Evolutionary conservation across 179 eudicot species (phyloP).

Genomic region (Sideroxylon spinosum): DNA sequence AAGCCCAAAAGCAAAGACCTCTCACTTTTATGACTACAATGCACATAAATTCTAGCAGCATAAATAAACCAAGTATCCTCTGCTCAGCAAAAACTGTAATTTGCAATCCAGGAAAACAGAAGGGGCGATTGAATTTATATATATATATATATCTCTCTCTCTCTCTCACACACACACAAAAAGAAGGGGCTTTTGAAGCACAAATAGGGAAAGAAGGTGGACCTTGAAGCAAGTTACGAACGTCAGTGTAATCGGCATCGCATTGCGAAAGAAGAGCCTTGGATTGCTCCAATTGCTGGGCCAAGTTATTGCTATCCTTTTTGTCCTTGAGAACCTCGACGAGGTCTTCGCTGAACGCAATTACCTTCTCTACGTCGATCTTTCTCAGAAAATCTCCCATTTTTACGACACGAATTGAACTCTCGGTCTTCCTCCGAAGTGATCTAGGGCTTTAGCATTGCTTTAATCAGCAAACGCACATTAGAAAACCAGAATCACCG

Average conservation of each 20-base stretch:
- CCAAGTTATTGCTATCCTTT: constrained; percentile 26
- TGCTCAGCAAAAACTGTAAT: background rate
- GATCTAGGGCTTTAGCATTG: constrained; percentile 5
- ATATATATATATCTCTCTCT: too few relatives aligned
- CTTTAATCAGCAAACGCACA: background rate
- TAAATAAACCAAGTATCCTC: background rate
- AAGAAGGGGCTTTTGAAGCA: background rate
- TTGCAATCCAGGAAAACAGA: background rate
- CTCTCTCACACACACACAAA: too few relatives aligned
- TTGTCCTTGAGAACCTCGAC: constrained; percentile 22
- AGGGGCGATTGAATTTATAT: too few relatives aligned
- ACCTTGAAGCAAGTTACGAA: constrained; percentile 38
- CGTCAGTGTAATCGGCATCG: constrained; percentile 23
- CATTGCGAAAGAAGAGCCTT: constrained; percentile 29
- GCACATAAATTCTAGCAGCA: background rate
- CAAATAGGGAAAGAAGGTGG: background rate
- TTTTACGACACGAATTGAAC: background rate
- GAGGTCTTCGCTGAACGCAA: constrained; percentile 32
- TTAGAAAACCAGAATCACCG: too few relatives aligned
- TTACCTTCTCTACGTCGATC: constrained; percentile 32
- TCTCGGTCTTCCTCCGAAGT: constrained; percentile 15
- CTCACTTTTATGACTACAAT: background rate
- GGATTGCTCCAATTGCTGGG: constrained; percentile 27
- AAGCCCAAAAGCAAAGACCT: background rate
- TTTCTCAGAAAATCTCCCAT: constrained; percentile 41